Evolutionary conservation across 768 basidiomycete species (phyloP), one percentile per base, ranked within the genome.

Genomic region (Calocera cornea): DNA sequence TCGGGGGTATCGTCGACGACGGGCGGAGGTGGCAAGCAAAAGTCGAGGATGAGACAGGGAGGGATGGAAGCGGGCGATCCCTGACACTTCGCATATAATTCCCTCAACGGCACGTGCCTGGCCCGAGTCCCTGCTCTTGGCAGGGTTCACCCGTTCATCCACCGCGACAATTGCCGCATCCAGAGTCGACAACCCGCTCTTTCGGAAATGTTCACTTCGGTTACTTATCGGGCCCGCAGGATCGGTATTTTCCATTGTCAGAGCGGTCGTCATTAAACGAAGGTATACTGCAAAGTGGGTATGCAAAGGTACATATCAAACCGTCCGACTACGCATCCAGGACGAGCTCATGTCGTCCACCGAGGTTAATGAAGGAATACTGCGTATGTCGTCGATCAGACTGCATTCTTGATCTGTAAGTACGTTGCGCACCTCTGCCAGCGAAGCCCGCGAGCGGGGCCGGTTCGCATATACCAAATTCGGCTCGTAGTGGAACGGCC

Each of bases 331-430:
- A 38, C 36, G 36, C 36, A 33, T 66, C 50, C 22, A 27, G 7
- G 27, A 69, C 34, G 7, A 69, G 34, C 1, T 66, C 67, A 40
- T 69, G 69, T 29, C 65, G 24, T 31, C 69, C 69, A 14, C 44
- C 31, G 14, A 69, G 68, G 47, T 69, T 69, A 36, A 69, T 29
- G 38, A 69, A 69, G 1, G 69, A 33, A 36, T 69, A 69, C 69
- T 69, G 69, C 34, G 7, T 3, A 47, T 3, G 36, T 17, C 12
- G 41, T 24, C 31, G 33, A 36, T 34, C 41, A 10, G 36, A 38
- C 14, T 0, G 22, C 31, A 34, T 54, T 14, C n/a, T 16, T n/a
- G n/a, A n/a, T n/a, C n/a, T n/a, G n/a, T 1, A 27, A 38, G 36
- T 38, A 14, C 36, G 36, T 38, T 38, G 2, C 67, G 11, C 22